A percentile compares a stretch with the other conserved stretches of the same genome.
Evolutionary conservation across 163 green algal species (phyloP).

Genomic region (Chlamydomonas reinhardtii): DNA sequence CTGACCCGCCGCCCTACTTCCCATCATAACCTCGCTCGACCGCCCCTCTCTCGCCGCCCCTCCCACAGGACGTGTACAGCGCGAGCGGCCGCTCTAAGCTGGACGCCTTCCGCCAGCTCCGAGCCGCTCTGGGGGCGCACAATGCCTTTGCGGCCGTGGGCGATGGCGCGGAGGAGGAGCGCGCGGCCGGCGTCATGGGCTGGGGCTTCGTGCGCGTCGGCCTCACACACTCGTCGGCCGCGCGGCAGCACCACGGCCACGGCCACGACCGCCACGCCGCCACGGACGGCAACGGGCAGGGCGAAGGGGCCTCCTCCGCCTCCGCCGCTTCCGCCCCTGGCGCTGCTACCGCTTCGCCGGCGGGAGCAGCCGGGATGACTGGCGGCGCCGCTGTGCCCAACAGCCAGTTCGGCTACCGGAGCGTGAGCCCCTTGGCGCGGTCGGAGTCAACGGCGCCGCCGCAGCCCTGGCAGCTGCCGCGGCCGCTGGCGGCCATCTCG

Average conservation of each 20-base stretch:
- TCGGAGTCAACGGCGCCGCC: not conserved
- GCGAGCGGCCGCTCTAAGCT: conserved; percentile 38
- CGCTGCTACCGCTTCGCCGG: too few relatives aligned
- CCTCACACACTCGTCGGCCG: not conserved
- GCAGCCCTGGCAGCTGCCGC: conserved; percentile 15
- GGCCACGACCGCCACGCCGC: too few relatives aligned
- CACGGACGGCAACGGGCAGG: not conserved
- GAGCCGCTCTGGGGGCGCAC: not conserved
- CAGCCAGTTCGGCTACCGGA: not conserved
- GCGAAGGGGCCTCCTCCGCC: not conserved
- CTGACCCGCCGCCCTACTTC: too few relatives aligned
- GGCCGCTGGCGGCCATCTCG: not conserved
- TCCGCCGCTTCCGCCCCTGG: too few relatives aligned
- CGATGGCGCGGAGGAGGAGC: conserved; percentile 34
- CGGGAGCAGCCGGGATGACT: too few relatives aligned
- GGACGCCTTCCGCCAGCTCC: conserved; percentile 10
- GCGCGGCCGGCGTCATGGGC: conserved; percentile 29
- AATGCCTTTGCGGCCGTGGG: conserved; percentile 28
- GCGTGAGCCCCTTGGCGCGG: not conserved
- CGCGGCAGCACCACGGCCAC: too few relatives aligned
- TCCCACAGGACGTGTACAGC: conserved; percentile 38
- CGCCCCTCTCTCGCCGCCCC: too few relatives aligned
- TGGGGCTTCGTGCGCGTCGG: conserved; percentile 34
- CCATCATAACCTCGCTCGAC: too few relatives aligned
- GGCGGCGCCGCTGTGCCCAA: too few relatives aligned